A percentile compares a stretch with the other conserved stretches of the same genome.
Evolutionary conservation across 768 basidiomycete species (phyloP).

Genomic region (Paxillus involutus): DNA sequence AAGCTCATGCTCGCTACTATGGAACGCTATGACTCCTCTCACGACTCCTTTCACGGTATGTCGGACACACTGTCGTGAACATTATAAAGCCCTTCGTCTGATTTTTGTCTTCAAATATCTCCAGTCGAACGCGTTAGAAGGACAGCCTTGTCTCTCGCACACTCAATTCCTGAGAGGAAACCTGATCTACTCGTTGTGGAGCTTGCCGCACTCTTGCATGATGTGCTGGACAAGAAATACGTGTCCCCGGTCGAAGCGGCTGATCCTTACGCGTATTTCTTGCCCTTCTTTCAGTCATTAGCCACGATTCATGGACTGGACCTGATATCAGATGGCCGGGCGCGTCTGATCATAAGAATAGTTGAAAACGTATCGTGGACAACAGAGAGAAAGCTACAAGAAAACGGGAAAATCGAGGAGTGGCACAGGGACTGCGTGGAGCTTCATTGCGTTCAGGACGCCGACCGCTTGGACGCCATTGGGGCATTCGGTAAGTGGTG

Average conservation of each 20-base stretch:
- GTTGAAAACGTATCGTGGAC: slow-evolving; percentile 85
- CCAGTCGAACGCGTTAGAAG: slow-evolving; percentile 81
- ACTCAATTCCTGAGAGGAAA: slow-evolving; percentile 37
- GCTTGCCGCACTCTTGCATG: slow-evolving; percentile 85
- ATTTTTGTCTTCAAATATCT: not conserved
- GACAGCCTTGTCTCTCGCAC: slow-evolving; percentile 71
- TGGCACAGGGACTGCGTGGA: slow-evolving; percentile 77
- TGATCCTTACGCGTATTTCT: slow-evolving; percentile 65
- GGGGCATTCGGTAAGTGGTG: slow-evolving; percentile 67
- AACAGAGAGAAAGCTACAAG: slow-evolving; percentile 70
- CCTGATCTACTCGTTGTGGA: slow-evolving; percentile 80
- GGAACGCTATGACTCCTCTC: slow-evolving; percentile 78
- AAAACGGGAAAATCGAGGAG: slow-evolving; percentile 50
- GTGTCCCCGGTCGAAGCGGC: slow-evolving; percentile 53
- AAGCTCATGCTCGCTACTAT: slow-evolving; percentile 70
- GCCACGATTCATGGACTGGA: slow-evolving; percentile 47
- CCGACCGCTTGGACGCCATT: slow-evolving; percentile 77
- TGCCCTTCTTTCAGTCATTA: slow-evolving; percentile 59
- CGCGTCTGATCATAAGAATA: slow-evolving; percentile 53
- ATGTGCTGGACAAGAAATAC: slow-evolving; percentile 87
- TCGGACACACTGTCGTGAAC: slow-evolving; percentile 3
- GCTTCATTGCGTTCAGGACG: slow-evolving; percentile 81
- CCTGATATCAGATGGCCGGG: slow-evolving; percentile 60
- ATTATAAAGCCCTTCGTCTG: not conserved
- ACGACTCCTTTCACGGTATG: slow-evolving; percentile 78